Evolutionary conservation across 306 rosid genomes (phyloP).

Genomic region (Sophora flavescens): DNA sequence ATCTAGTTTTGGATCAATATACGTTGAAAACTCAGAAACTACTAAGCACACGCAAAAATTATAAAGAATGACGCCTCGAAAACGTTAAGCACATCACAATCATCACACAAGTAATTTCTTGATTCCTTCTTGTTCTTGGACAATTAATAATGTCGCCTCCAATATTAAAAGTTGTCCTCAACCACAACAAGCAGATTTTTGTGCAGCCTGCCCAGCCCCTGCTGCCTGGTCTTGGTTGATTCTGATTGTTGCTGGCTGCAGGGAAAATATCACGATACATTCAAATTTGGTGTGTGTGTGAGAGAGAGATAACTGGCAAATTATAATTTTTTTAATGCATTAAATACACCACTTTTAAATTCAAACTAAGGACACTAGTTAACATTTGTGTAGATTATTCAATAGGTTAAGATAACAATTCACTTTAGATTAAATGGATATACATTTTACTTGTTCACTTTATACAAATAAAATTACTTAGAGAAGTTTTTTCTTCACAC

Average conservation of each 20-base stretch:
- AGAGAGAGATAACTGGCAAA: not conserved
- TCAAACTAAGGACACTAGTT: no score
- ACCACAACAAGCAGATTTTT: conserved; percentile 87
- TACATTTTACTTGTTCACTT: no score
- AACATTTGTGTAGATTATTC: no score
- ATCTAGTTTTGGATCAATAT: no score
- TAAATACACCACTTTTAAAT: no score
- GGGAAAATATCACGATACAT: not conserved
- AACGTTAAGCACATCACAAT: conserved; percentile 58
- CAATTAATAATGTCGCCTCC: conserved; percentile 34
- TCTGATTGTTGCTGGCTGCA: conserved; percentile 82
- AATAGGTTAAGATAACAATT: not conserved
- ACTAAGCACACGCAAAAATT: conserved; percentile 60
- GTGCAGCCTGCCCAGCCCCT: conserved; percentile 70
- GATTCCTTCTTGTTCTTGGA: conserved; percentile 36
- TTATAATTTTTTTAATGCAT: no score
- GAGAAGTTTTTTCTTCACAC: not conserved
- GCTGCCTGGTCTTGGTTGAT: conserved; percentile 75
- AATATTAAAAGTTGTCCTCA: conserved; percentile 48
- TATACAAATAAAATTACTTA: no score
- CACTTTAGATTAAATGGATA: not conserved
- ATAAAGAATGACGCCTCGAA: conserved; percentile 63
- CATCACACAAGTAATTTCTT: conserved; percentile 61
- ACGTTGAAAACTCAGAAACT: conserved; percentile 55
- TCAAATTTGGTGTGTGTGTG: not conserved